Base-by-base conservation (phyloP, 2,329 filamentous ascomycete genomes). In the Fusarium anthophilum region DNA sequence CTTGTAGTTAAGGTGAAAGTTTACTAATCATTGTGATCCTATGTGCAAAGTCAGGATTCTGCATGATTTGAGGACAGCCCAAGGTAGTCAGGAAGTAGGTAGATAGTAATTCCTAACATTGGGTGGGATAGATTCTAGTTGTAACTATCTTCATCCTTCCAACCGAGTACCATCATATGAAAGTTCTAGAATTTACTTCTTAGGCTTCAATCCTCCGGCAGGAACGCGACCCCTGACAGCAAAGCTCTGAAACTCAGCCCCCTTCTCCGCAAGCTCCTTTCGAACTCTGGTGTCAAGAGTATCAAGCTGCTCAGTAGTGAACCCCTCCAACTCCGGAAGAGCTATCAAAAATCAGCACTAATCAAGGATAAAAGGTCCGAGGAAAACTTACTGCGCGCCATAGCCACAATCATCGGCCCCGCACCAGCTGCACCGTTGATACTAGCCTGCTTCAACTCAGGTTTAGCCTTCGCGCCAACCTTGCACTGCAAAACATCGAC, bases 371-470 rank as follows among this genome's bases (percentile, higher is more conserved):
- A 38, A 48, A 15, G 15, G 8, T 28, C 22, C 26, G 26, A 28
- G 10, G 5, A 18, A 54, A 26, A 43, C 58, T 61, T 54, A 61
- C 58, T 61, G 24, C 58, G 45, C 32, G 58, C 58, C 58, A 61
- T 61, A 38, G 58, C 58, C 30, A 61, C 47, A 35, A 61, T 61
- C 58, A 61, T 61, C 18, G 58, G 58, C 20, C 58, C 58, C 10
- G 58, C 58, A 20, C 58, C 58, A 14, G 45, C 58, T 18, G 58
- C 45, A 8, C 58, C 58, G 15, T 61, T 61, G 28, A 61, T 61
- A 15, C 58, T 61, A 24, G 58, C 58, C 22, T 61, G 13, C 44
- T 61, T 61, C 11, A 61, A 28, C 47, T 54, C 45, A 43, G 58
- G 58, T 28, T 61, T 61, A 18, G 58, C 45, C 58, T 35, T 61